Evolutionary conservation across 768 basidiomycete genomes (phyloP).

Genomic region (Boletus vermiculosoides): DNA sequence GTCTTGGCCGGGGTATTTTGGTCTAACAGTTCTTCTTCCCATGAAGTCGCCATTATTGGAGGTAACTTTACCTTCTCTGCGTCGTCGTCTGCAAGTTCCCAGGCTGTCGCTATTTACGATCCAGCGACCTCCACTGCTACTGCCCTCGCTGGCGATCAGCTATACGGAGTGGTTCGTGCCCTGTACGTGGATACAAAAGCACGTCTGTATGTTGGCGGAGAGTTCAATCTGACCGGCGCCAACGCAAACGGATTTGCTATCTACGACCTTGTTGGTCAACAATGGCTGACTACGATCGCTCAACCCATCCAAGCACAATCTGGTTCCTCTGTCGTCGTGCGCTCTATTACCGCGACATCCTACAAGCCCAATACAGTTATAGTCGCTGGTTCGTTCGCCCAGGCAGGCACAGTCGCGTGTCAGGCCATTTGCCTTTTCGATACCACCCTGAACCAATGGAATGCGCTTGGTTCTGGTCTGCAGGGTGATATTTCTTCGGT

Average conservation of each 20-base stretch:
- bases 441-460: conserved; percentile 71
- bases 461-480: conserved; percentile 72
- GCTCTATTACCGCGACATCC: conserved; percentile 64
- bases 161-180: conserved; percentile 76
- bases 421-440: conserved; percentile 79
- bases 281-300: conserved; percentile 59
- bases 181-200: conserved; percentile 65
- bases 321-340: conserved; percentile 60
- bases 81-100: conserved; percentile 39
- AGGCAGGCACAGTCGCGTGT: conserved; percentile 74
- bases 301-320: conserved; percentile 59
- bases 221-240: conserved; percentile 64
- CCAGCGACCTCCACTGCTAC: conserved; percentile 45
- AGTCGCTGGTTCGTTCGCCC: conserved; percentile 85
- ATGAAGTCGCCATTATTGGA: conserved; percentile 75
- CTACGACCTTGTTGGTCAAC: conserved; percentile 67
- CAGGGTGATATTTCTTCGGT: conserved; percentile 79
- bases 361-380: conserved; percentile 63
- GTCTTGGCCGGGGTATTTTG: conserved; percentile 88
- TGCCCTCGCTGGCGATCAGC: conserved; percentile 56
- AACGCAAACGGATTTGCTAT: conserved; percentile 68
- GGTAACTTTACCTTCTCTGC: conserved; percentile 79
- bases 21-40: conserved; percentile 69
- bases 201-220: conserved; percentile 78
- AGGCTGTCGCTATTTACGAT: conserved; percentile 74